Base-by-base conservation (phyloP, 208 protist species). In the Porcisia deanei region DNA sequence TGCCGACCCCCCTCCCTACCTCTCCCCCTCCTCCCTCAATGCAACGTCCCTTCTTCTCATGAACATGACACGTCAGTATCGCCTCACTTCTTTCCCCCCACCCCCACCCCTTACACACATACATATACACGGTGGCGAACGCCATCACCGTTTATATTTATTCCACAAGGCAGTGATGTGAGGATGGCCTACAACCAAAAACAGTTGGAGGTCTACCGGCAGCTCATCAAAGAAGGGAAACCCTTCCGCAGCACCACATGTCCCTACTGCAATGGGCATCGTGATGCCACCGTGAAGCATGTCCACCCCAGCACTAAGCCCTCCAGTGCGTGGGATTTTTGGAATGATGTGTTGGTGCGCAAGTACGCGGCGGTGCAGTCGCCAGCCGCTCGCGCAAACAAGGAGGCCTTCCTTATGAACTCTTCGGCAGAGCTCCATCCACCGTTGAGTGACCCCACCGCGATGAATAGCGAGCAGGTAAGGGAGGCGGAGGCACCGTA, bases 251-350 rank as follows among this genome's bases (percentile, higher is more conserved):
- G 88, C 73, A 20, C 61, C 34, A 89, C 80, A 4, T 96, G 91
- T 73, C 88, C 86, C 4, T 96, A 96, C 83, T 96, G 91, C 82
- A 91, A 79, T 52, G 86, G 88, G 2, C 47, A 64, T 20, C 65
- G 81, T 20, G 83, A 89, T 65, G 54, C 86, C 8, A 82, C 82
- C 8, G 85, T 94, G 41, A 86, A 93, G 86, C 80, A 96, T 65
- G 55, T 85, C n/a, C 79, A 92, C 80, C 88, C 89, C 3, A 76
- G 73, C 75, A 88, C 85, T 4, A 96, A 96, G 69, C 89, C 91
- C 3, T 25, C 65, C 52, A 72, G 34, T 53, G 76, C 88, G 37
- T 89, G 81, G 79, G 75, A 75, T 54, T 96, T 96, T 78, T 96
- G 88, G 84, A 66, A 85, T 9, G 66, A 90, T 63, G 83, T 95